Conservation (phyloP, 495 filamentous ascomycete genomes). For the Penicillium parvum region DNA sequence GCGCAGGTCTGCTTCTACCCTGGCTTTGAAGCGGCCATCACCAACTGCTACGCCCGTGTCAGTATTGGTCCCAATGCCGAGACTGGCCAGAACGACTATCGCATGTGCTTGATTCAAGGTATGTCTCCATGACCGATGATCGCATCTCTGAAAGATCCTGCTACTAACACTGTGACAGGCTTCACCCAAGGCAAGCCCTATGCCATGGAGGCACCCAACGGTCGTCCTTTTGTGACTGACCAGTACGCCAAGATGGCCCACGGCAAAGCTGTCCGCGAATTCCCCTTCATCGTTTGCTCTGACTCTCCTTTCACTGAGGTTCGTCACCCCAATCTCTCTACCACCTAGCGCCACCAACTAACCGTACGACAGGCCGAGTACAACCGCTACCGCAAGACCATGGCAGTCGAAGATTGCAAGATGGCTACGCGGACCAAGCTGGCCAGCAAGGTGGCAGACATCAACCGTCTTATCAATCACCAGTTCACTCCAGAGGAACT, state of each 20-base stretch:
- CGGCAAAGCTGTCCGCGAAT: conserved; percentile 71
- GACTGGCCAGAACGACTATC: conserved; percentile 69
- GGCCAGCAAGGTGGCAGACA: conserved; percentile 67
- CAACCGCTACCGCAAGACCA: conserved; percentile 73
- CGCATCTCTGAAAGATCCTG: too few species aligned
- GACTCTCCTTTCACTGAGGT: conserved; percentile 72
- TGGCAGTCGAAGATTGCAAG: conserved; percentile 64
- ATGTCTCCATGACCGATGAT: too few species aligned
- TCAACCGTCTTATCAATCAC: conserved; percentile 73
- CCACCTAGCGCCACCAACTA: conserved; percentile 6
- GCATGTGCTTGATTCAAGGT: conserved; percentile 84
- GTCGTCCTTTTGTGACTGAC: conserved; percentile 68
- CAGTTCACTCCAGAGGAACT: conserved; percentile 77
- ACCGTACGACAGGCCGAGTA: conserved; percentile 61
- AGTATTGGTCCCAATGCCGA: conserved; percentile 67
- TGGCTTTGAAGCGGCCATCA: conserved; percentile 75
- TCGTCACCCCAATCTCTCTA: conserved; percentile 18
- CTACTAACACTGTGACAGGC: too few species aligned
- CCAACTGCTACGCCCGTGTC: conserved; percentile 74
- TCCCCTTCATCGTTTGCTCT: conserved; percentile 80
- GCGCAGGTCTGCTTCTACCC: conserved; percentile 86
- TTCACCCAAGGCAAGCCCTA: conserved; percentile 78
- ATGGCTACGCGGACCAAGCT: conserved; percentile 66
- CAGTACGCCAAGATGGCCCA: conserved; percentile 69
- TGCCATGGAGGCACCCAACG: conserved; percentile 63